Base-by-base conservation (phyloP, 495 filamentous ascomycete species). In the Lasiosphaeria miniovina region DNA sequence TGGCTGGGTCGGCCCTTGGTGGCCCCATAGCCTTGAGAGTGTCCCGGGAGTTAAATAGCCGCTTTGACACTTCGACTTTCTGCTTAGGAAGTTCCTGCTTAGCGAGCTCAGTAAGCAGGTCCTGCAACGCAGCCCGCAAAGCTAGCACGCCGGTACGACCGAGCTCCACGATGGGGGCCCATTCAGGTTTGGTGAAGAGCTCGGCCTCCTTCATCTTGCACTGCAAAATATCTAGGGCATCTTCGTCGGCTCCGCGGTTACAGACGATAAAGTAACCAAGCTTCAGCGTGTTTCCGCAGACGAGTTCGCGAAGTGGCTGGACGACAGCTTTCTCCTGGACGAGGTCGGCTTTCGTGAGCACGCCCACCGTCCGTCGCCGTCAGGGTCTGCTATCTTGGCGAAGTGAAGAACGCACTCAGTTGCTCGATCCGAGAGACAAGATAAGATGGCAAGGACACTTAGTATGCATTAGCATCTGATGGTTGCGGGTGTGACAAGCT, bases 301-400 rank as follows among this genome's bases (percentile, higher is more conserved):
- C 58, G 1, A 86, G 70, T 9, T 82, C 68, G 32, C 59, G 17
- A 5, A 80, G 62, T 6, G 80, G 66, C 6, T 69, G 63, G 5
- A 65, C 48, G 52, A 81, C 75, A 0, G 75, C 75, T 54, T 70
- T 69, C 45, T 86, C 80, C 17, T 77, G 75, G 1, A 59, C 64
- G 9, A 86, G 65, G 52, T 89, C 85, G 0, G 82, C 82, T 62
- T 87, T 87, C 0, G 84, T 87, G 1, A 87, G 65, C 9, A 88
- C 78, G 6, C 81, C 80, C 3, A 88, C 60, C 0, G 85, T 88
- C 11, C 85, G 72, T 11, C 73, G 36, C 0, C 80, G 4, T 68
- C 56, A 0, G 69, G 68, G 61, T 88, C 84, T 4, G 61, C 55
- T 35, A 78, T 74, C 9, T 77, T 68, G 0, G 85, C 81, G 41